Conservation (phyloP, 2,329 filamentous ascomycete species). For the Colletotrichum sp. region DNA sequence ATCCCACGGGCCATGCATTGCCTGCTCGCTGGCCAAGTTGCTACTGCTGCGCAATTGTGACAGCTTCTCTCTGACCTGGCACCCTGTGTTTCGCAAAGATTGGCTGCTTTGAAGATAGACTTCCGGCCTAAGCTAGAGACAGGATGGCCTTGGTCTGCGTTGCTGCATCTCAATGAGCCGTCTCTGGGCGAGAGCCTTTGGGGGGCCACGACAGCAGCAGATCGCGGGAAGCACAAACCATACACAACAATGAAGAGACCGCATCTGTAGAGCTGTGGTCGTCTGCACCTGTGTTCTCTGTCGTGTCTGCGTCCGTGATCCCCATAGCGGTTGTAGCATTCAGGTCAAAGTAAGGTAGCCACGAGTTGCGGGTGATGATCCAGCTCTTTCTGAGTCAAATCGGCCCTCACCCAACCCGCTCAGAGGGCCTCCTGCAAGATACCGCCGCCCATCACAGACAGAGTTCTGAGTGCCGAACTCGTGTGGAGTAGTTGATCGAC, state of each 20-base stretch:
- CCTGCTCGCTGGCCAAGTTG: background rate
- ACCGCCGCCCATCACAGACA: background rate
- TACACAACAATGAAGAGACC: background rate
- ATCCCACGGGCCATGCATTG: conserved; percentile 1
- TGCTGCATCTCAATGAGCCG: background rate
- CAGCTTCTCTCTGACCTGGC: conserved; percentile 13
- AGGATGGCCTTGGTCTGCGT: background rate
- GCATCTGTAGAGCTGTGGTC: background rate
- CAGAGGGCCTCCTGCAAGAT: background rate
- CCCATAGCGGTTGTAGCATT: background rate
- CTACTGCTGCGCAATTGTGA: background rate
- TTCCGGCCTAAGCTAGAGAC: background rate
- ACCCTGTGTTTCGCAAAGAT: conserved; percentile 9
- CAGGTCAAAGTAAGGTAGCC: background rate
- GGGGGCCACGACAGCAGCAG: background rate
- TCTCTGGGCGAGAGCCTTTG: background rate
- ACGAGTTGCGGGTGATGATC: background rate
- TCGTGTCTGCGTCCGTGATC: background rate
- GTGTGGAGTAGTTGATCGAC: conserved; percentile 18
- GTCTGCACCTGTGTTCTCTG: background rate
- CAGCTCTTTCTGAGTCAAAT: background rate
- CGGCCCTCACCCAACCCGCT: background rate
- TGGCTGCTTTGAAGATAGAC: background rate
- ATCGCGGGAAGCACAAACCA: background rate
- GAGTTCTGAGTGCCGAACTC: conserved; percentile 8